These are phyloP conservation scores for Cryptosporidium andersoni DNA, from an alignment of 169 alveolate species.

Conservation along the genomic window DNA sequence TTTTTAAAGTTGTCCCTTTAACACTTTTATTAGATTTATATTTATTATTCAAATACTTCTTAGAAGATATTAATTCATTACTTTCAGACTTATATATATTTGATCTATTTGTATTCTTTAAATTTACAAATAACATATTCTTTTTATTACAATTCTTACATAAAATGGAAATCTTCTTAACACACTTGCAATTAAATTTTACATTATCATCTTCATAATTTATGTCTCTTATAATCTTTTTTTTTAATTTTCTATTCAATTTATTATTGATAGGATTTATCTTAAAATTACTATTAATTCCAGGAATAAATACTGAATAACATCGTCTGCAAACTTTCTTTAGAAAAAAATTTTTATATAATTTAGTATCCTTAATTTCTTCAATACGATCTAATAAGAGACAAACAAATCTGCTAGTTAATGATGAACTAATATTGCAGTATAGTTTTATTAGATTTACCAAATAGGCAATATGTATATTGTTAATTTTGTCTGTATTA, in stretches of 20 bases:
- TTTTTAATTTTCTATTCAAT: slow-evolving; percentile 1
- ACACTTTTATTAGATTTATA: too few relatives aligned
- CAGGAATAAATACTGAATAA: slow-evolving; percentile 21
- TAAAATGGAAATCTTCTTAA: slow-evolving; percentile 14
- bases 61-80: too few relatives aligned
- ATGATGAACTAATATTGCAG: slow-evolving; percentile 8
- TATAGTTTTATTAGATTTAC: slow-evolving; percentile 18
- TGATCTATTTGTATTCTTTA: too few relatives aligned
- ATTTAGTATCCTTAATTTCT: slow-evolving; percentile 28
- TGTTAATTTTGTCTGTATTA: too few relatives aligned
- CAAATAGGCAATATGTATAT: not conserved
- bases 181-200: not conserved
- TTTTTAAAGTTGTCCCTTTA: too few relatives aligned
- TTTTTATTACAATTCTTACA: slow-evolving; percentile 9
- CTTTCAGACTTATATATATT: too few relatives aligned
- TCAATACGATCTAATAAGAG: slow-evolving; percentile 23
- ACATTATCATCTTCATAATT: not conserved
- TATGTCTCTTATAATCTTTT: not conserved
- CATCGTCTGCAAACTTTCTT: slow-evolving; percentile 49
- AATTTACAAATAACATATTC: too few relatives aligned
- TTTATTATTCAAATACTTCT: too few relatives aligned
- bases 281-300: slow-evolving; percentile 15
- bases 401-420: slow-evolving; percentile 33
- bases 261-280: slow-evolving; percentile 7
- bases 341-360: slow-evolving; percentile 23